These are phyloP conservation scores for Haplographium delicatum DNA, from an alignment of 495 filamentous ascomycete genomes.

Conservation along the genomic window DNA sequence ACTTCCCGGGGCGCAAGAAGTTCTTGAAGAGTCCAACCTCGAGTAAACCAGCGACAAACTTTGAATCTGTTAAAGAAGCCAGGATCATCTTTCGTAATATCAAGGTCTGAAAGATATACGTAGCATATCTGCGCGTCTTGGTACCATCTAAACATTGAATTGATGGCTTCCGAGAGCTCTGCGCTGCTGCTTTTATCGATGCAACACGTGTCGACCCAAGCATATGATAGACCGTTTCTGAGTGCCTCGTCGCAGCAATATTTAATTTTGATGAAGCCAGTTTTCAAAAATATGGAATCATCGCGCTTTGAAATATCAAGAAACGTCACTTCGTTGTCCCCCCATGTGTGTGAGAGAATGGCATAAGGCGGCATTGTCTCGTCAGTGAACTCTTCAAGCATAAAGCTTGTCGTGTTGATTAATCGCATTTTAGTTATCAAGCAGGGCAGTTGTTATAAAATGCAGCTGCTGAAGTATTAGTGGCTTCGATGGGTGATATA, in stretches of 20 bases:
- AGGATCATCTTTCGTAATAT: neutral
- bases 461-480: too few species aligned
- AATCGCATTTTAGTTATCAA: too few species aligned
- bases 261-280: neutral
- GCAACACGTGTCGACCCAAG: neutral
- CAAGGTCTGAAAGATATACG: neutral
- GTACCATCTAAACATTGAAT: too few species aligned
- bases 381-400: too few species aligned
- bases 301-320: neutral
- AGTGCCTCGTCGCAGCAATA: neutral
- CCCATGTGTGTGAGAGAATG: neutral
- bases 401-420: too few species aligned
- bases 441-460: too few species aligned
- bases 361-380: neutral
- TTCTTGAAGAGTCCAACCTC: neutral
- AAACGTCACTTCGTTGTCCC: neutral
- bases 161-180: too few species aligned
- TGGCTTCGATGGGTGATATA: too few species aligned
- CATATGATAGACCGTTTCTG: neutral
- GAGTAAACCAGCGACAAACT: neutral
- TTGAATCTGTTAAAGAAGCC: neutral
- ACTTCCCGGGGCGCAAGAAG: neutral
- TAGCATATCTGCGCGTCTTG: neutral
- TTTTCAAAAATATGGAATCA: neutral
- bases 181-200: too few species aligned